Evolutionary conservation across 2,329 filamentous ascomycete genomes (phyloP), one percentile per base, ranked within the genome.

Genomic region (Fusarium denticulatum): DNA sequence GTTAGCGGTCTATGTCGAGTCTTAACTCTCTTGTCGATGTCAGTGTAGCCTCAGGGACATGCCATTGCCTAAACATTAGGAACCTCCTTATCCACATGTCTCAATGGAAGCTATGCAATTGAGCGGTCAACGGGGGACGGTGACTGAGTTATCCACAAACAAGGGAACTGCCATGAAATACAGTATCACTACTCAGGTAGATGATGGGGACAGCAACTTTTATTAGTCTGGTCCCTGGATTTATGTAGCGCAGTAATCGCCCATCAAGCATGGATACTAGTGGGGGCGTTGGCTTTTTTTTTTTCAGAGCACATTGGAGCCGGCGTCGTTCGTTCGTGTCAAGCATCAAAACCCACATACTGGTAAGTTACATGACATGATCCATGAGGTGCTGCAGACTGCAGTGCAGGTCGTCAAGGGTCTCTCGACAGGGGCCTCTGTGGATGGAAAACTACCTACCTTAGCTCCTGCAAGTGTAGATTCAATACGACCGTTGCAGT

Each of bases 311-410:
- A 64, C 40, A 34, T 42, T 43, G 43, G 39, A 52, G 52, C 60
- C 24, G 30, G 49, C 49, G 45, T 60, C 32, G 60, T 72, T 60
- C 32, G 60, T 70, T 77, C 75, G 68, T 77, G 71, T 71, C 68
- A 42, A 56, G 58, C 47, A 60, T 56, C 63, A 66, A 65, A 61
- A 45, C 61, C 62, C 52, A 67, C 62, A 37, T 37, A 18, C 36
- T 11, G 34, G 34, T 18, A 34, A 34, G 32, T 34, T n/a, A 36
- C 16, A 67, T 57, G 67, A 56, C 42, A 58, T 34, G 53, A 46
- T 67, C 50, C 61, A 42, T 69, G 59, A 71, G 42, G 40, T 59
- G 49, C 63, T 39, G 50, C 42, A 20, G 36, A 64, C 18, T 50
- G 39, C n/a, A 64, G 34, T 28, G 28, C 26, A 56, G 43, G 20